These are phyloP conservation scores for Euryodendron excelsum DNA, from an alignment of 148 eudicot genomes.

Conservation along the genomic window DNA sequence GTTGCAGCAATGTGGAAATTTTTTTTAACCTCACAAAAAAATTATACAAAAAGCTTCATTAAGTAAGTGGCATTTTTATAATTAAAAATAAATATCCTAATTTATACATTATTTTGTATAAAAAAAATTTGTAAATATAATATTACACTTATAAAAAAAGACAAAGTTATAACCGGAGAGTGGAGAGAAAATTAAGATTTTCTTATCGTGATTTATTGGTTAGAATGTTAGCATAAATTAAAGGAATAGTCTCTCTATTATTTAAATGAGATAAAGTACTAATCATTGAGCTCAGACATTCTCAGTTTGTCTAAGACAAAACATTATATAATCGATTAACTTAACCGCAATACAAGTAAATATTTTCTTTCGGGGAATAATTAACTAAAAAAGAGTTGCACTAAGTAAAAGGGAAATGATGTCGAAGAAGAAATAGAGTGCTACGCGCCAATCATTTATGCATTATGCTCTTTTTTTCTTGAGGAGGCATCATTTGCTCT, in stretches of 20 bases:
- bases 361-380: neutral
- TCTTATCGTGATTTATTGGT: neutral
- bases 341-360: neutral
- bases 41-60: too few relatives aligned
- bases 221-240: neutral
- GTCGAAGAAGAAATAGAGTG: neutral
- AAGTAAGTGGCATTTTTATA: too few relatives aligned
- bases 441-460: neutral
- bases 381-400: slow-evolving; percentile 7
- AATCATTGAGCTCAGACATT: slow-evolving; percentile 10
- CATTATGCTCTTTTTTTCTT: neutral
- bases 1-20: neutral
- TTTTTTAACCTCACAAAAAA: too few relatives aligned
- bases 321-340: neutral
- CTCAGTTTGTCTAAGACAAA: slow-evolving; percentile 11
- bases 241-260: neutral
- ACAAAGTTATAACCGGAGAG: too few relatives aligned
- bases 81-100: too few relatives aligned
- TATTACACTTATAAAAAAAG: too few relatives aligned
- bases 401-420: slow-evolving; percentile 12
- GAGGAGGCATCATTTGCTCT: neutral
- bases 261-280: neutral
- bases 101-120: too few relatives aligned
- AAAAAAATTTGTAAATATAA: too few relatives aligned
- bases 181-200: too few relatives aligned